Evolutionary conservation across 257 asterid genomes (phyloP), one percentile per base, ranked within the genome.

Genomic region (Apocynum venetum): DNA sequence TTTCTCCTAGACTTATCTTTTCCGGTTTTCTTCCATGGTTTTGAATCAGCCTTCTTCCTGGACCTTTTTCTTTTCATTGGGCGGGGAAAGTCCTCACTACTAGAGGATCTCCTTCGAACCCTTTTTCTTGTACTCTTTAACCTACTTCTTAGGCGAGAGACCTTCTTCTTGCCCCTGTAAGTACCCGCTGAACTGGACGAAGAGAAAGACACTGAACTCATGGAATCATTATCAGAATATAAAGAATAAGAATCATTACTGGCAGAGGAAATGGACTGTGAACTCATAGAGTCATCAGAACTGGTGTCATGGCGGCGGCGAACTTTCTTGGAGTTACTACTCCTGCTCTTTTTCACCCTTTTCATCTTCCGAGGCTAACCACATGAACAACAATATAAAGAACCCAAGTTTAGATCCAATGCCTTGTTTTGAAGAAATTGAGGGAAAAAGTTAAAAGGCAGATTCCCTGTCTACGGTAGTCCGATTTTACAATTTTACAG

Each of bases 331-430:
- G 85, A 77, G 83, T 84, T 91, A 71, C 69, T 87, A 75, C 83
- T 88, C 79, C 84, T 82, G 76, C 84, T 84, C 86, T 81, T 91
- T 84, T 88, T 93, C 89, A 80, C 82, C 84, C 79, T 92, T 85
- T 87, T 93, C 89, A 82, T 83, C 85, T 80, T 83, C 77, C 80
- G 80, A 56, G 76, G 74, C 86, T 76, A 87, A 78, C 47, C 82
- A 77, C 53, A 66, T 49, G 74, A 73, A 4, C 63, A 79, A 12
- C 46, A 61, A 75, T n/a, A 68, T 9, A 46, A 67, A 65, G 72
- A 55, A 63, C 41, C 25, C n/a, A 47, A 44, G 41, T 40, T 13
- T 46, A 76, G 56, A 57, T 56, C 3, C 46, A 66, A n/a, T 35
- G 51, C 11, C 20, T 43, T 40, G 46, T 75, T 41, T 46, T 35